phyloP scores from a whole-genome alignment of 176 grass and related monocot species.

The Hyparrhenia diplandra region DNA sequence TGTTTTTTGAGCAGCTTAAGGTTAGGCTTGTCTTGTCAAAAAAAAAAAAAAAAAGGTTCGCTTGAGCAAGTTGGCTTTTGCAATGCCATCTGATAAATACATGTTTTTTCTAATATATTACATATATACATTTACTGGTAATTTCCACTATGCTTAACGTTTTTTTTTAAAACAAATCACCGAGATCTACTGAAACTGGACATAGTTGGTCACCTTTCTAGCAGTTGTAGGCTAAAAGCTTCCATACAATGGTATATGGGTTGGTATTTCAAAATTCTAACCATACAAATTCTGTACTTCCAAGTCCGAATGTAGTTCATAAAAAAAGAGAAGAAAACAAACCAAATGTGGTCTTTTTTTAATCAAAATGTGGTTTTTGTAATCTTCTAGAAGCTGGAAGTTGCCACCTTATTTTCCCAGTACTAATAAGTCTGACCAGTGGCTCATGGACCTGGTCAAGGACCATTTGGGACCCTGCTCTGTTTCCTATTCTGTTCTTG shows the following conservation, averaged over 20 bases:
- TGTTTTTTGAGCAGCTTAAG: neutral
- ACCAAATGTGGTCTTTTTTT: neutral
- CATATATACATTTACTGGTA: no score
- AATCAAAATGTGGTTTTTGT: neutral
- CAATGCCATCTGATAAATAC: neutral
- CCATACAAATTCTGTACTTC: neutral
- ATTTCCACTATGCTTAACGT: no score
- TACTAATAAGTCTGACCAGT: neutral
- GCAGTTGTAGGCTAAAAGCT: neutral
- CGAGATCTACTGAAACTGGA: no score
- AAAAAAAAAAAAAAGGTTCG: no score
- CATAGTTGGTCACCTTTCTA: neutral
- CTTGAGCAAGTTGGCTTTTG: neutral
- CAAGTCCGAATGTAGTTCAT: neutral
- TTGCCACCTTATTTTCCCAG: neutral
- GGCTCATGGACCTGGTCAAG: neutral
- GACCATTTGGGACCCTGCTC: neutral
- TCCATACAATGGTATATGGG: neutral
- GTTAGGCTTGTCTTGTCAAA: no score
- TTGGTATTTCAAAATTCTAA: neutral
- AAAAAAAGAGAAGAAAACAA: neutral
- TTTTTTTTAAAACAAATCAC: no score
- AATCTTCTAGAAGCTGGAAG: conserved; percentile 2
- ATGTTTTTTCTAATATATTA: neutral
- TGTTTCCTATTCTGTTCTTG: neutral